phyloP scores from a whole-genome alignment of 352 stramenopile species.

The Phytophthora meadii region DNA sequence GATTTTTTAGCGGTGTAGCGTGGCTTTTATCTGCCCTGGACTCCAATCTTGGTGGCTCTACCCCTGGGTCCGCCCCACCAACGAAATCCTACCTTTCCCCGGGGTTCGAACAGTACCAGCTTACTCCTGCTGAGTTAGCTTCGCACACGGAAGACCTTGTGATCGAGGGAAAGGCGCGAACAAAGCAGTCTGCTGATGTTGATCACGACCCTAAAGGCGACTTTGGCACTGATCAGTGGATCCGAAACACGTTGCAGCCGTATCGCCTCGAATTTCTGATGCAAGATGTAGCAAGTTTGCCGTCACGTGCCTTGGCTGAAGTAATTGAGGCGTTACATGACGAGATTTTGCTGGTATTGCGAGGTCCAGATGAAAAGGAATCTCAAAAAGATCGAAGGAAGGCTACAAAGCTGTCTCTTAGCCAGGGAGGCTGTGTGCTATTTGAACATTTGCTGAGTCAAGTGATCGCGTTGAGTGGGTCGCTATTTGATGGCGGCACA shows the following conservation, averaged over 20 bases:
- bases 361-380: conserved; percentile 30
- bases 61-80: conserved; percentile 15
- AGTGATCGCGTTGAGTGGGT: conserved; percentile 43
- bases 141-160: conserved; percentile 62
- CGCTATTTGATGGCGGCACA: conserved; percentile 37
- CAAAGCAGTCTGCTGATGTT: conserved; percentile 16
- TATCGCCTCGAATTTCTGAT: conserved; percentile 74
- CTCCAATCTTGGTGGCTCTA: conserved; percentile 39
- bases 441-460: conserved; percentile 71
- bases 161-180: conserved; percentile 34
- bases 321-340: conserved; percentile 64
- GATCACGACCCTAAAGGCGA: conserved; percentile 24
- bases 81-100: conserved; percentile 32
- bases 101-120: conserved; percentile 37
- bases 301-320: conserved; percentile 50
- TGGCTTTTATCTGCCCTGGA: conserved; percentile 81
- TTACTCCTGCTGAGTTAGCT: conserved; percentile 50
- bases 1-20: conserved; percentile 78
- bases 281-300: conserved; percentile 61
- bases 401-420: conserved; percentile 35
- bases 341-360: conserved; percentile 51
- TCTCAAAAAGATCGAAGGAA: conserved; percentile 33
- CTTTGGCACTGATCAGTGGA: conserved; percentile 69
- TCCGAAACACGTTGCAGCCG: conserved; percentile 64
- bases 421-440: conserved; percentile 67